Base-by-base conservation (phyloP, 192 early-diverging fungal species). In the Cladochytrium replicatum region DNA sequence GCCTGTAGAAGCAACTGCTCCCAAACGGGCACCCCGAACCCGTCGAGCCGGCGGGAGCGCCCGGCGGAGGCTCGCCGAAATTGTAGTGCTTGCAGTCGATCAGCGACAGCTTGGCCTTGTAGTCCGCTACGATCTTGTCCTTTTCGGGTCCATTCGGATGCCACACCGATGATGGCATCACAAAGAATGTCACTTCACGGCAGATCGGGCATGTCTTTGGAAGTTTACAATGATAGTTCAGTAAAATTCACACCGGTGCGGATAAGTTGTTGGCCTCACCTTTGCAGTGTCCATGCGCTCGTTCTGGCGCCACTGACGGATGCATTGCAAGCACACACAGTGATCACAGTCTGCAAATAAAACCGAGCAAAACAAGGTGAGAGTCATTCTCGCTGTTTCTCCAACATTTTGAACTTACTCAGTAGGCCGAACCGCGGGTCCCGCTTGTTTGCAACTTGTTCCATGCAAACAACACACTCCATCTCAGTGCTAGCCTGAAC, bases 391-490 rank as follows among this genome's bases (percentile, higher is more conserved):
- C n/a, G 5, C 55, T 31, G 15, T 9, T 5, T 6, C 25, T 15
- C 22, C 13, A 53, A 48, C n/a, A n/a, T n/a, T n/a, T n/a, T n/a
- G n/a, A 48, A 44, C 58, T 41, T 45, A 69, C 63, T 43, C 31
- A 75, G 40, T 13, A 76, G 44, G 32, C 69, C 74, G 58, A 71
- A 77, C 13, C 74, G 51, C 24, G 67, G 58, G 43, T 74, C 71
- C 15, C 49, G 25, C 51, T 74, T 74, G 26, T 30, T n/a, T 21
- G 37, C 31, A 1, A 72, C 68, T 34, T 17, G 9, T 31, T 77
- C 74, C 55, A 74, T 62, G 52, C 74, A 77, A 2, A 77, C 64
- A 1, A 60, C 59, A 43, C 74, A 77, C 23, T 77, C 74, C 52
- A 61, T 56, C 28, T 67, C 60, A 27, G 45, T 54, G 29, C 57